A percentile compares a stretch with the other conserved stretches of the same genome.
Conservation (phyloP, 1,284 basidiomycete genomes). For the Mycena sp. region DNA sequence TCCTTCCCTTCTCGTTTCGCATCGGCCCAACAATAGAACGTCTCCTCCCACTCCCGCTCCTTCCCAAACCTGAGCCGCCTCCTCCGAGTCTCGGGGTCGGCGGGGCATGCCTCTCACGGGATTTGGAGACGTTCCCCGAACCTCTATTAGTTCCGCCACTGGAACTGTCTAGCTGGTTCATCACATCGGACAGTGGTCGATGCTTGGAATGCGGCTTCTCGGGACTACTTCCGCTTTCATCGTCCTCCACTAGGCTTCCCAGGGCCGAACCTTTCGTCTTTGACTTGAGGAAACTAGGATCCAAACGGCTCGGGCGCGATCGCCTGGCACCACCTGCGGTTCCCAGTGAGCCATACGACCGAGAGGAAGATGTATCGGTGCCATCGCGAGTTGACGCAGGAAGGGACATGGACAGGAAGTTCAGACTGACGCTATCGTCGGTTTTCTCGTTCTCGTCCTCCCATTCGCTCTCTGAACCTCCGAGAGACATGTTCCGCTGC, state of each 20-base stretch:
- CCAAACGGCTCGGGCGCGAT: slow-evolving; percentile 70
- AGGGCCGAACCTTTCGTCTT: slow-evolving; percentile 59
- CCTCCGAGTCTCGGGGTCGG: slow-evolving; percentile 31
- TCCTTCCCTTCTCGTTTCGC: slow-evolving; percentile 72
- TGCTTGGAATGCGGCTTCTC: slow-evolving; percentile 65
- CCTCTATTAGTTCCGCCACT: slow-evolving; percentile 21
- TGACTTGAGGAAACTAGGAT: slow-evolving; percentile 73
- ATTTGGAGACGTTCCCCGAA: slow-evolving; percentile 20
- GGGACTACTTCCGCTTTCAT: slow-evolving; percentile 59
- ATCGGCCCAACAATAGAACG: slow-evolving; percentile 78
- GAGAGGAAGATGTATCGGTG: slow-evolving; percentile 36
- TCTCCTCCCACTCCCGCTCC: slow-evolving; percentile 52
- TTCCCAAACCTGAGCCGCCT: slow-evolving; percentile 30
- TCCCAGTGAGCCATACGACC: slow-evolving; percentile 41
- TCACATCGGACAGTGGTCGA: slow-evolving; percentile 45
- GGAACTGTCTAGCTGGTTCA: slow-evolving; percentile 54
- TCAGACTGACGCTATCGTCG: slow-evolving; percentile 69
- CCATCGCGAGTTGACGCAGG: slow-evolving; percentile 44
- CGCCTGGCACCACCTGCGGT: slow-evolving; percentile 47
- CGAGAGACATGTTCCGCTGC: slow-evolving; percentile 51
- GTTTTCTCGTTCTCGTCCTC: slow-evolving; percentile 87
- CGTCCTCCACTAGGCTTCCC: slow-evolving; percentile 74
- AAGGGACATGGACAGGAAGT: slow-evolving; percentile 48
- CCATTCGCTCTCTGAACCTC: slow-evolving; percentile 85
- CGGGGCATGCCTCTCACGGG: slow-evolving; percentile 10